Conservation (phyloP, 495 filamentous ascomycete species). For the Bryoglossum gracile region DNA sequence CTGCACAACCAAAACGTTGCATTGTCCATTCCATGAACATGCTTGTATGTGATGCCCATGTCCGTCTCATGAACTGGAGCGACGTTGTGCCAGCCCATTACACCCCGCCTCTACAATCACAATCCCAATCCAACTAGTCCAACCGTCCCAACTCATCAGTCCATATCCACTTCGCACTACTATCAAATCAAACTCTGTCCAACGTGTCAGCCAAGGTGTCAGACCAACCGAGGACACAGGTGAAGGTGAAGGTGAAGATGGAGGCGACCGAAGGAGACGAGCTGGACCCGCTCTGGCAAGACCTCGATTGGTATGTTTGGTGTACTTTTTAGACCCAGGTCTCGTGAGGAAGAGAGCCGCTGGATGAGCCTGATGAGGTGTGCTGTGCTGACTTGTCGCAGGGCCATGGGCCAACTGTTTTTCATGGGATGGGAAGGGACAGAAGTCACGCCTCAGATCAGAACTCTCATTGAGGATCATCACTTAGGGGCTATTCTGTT, state of each 20-base stretch:
- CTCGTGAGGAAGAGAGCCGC: too few relatives aligned
- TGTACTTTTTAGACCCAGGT: too few relatives aligned
- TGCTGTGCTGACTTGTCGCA: slow-evolving; percentile 29
- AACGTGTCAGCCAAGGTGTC: slow-evolving; percentile 7
- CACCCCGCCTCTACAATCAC: too few relatives aligned
- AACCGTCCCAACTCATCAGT: too few relatives aligned
- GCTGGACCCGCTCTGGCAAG: slow-evolving; percentile 63
- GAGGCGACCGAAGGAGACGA: slow-evolving; percentile 28
- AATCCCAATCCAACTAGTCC: too few relatives aligned
- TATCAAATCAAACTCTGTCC: neutral
- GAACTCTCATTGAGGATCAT: slow-evolving; percentile 74
- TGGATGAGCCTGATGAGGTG: neutral
- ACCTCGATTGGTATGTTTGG: slow-evolving; percentile 52
- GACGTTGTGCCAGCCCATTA: slow-evolving; percentile 16
- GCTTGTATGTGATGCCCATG: slow-evolving; percentile 1
- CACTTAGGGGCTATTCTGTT: slow-evolving; percentile 78
- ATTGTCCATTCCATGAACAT: slow-evolving; percentile 1
- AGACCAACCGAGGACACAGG: slow-evolving; percentile 1
- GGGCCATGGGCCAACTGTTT: slow-evolving; percentile 79
- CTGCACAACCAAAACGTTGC: slow-evolving; percentile 9
- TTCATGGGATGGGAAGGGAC: slow-evolving; percentile 80
- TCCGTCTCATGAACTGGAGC: slow-evolving; percentile 2
- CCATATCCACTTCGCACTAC: too few relatives aligned
- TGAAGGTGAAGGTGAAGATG: slow-evolving; percentile 17
- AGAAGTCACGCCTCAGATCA: slow-evolving; percentile 76